Evolutionary conservation across 306 rosid genomes (phyloP), one percentile per base, ranked within the genome.

Genomic region (Pterocarpus santalinus): DNA sequence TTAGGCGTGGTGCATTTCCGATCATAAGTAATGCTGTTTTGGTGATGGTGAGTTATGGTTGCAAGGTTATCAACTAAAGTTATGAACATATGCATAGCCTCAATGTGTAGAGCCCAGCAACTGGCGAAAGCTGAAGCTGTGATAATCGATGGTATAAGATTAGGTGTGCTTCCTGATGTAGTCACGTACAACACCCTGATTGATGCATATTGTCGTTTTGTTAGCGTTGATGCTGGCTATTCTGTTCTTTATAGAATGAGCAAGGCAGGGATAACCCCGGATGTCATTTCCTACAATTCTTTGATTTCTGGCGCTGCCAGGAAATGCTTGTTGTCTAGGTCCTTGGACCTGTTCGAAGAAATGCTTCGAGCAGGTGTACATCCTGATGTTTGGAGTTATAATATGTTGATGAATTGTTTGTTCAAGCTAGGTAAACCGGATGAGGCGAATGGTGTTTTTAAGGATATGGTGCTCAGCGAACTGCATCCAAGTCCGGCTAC

Each of bases 371-470:
- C 69, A 4, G 92, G 91, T n/a, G 82, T 91, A 32, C 44, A 0
- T n/a, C 97, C 97, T 13, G 89, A 92, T 72, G 17, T 89, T 2
- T 90, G 97, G 97, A 92, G 91, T 79, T 88, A 87, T 82, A 94
- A 91, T 76, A 91, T 86, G 8, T 57, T 89, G 58, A 91, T 94
- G 95, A 85, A 90, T 64, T 90, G 97, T 79, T 83, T 86, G 77
- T 94, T 94, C 85, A 84, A 78, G 82, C 39, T 88, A 13, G 95
- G 98, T 28, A 92, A 90, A 69, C 97, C 92, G 0, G 94, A 94
- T 6, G 90, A 90, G 68, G 98, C 97, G 34, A 80, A 86, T 76
- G 43, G 53, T 51, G 75, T 94, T 78, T 94, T 92, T 58, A 74
- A 34, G 55, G 90, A 89, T 49, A 73, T 91, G 9, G 72, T 91